Evolutionary conservation across 2,329 filamentous ascomycete genomes (phyloP), one percentile per base, ranked within the genome.

Genomic region (Botrytis byssoidea): DNA sequence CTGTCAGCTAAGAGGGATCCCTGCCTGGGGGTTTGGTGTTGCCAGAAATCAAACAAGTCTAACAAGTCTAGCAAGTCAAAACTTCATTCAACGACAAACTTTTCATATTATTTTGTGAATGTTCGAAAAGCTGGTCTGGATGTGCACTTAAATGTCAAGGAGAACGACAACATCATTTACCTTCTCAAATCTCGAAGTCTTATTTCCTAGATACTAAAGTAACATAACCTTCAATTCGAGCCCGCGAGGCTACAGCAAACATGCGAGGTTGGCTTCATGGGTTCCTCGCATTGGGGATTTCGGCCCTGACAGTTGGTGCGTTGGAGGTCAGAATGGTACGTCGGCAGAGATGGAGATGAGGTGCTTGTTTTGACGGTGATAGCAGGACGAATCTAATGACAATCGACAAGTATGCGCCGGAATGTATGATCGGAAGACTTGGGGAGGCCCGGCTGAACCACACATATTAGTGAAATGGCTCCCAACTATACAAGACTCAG

Each of bases 391-490:
- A 81, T 89, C 90, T 72, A 89, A 93, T 70, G 88, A 91, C 51
- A 92, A 95, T 80, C 87, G 90, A 80, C 93, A 97, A 85, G 89
- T 92, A 88, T 98, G 95, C 85, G 86, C 88, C 73, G 89, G 95
- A 85, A 98, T 98, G 95, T 98, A 98, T 85, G 95, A 93, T 84
- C 91, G 90, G 81, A 92, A 90, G 80, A 88, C 92, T 69, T 98
- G 95, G 95, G 94, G 94, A 79, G 95, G 95, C 74, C 88, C 90
- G 51, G 88, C 94, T 74, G 93, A 98, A 78, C 95, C 95, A 32
- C 97, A 94, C 84, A 97, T 98, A 82, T 87, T 92, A 78, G 88
- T 94, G 82, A 94, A 93, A 81, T 97, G 97, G 80, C 84, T 92
- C 59, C 87, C 89, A 76, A 83, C 85, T 83, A 87, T 84, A 80